Conservation (phyloP, 2,329 filamentous ascomycete genomes). For the Exserohilum turcica region DNA sequence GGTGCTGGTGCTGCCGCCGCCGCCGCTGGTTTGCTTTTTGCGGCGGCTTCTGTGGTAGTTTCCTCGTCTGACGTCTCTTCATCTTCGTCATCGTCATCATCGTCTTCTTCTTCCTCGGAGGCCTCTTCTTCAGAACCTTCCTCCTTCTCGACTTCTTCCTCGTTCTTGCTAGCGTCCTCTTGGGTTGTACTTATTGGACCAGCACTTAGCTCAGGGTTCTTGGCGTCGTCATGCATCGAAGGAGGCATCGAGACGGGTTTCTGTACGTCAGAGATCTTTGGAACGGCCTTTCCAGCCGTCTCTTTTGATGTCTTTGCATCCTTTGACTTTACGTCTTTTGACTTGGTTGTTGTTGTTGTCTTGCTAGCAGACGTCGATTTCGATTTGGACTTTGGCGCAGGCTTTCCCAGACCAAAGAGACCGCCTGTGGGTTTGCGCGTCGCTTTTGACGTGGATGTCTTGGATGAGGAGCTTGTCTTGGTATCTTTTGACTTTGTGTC, state of each 20-base stretch:
- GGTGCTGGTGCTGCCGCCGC: too few relatives aligned
- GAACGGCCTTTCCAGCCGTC: slow-evolving; percentile 6
- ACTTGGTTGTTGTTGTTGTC: background rate
- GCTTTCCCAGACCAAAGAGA: slow-evolving; percentile 10
- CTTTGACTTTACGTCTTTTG: slow-evolving; percentile 6
- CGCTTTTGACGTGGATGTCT: slow-evolving; percentile 4
- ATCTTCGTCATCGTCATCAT: slow-evolving; percentile 19
- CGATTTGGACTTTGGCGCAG: slow-evolving; percentile 7
- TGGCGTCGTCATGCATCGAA: slow-evolving; percentile 32
- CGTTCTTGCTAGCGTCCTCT: slow-evolving; percentile 12
- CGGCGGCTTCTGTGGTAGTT: background rate
- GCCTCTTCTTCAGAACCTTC: slow-evolving; percentile 13
- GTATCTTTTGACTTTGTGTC: slow-evolving; percentile 1
- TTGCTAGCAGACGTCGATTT: slow-evolving; percentile 2
- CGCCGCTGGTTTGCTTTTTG: background rate
- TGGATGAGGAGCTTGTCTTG: slow-evolving; percentile 1
- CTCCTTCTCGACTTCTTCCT: slow-evolving; percentile 7
- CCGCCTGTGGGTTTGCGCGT: slow-evolving; percentile 10
- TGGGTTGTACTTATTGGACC: slow-evolving; percentile 25
- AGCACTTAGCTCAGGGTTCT: slow-evolving; percentile 29
- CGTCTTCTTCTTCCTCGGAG: slow-evolving; percentile 13
- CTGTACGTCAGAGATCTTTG: slow-evolving; percentile 24
- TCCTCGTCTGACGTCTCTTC: background rate
- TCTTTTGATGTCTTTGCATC: slow-evolving; percentile 1
- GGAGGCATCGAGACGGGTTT: slow-evolving; percentile 31